Base-by-base conservation (phyloP, 2,329 filamentous ascomycete species). In the Allantophomopsis cytisporea region DNA sequence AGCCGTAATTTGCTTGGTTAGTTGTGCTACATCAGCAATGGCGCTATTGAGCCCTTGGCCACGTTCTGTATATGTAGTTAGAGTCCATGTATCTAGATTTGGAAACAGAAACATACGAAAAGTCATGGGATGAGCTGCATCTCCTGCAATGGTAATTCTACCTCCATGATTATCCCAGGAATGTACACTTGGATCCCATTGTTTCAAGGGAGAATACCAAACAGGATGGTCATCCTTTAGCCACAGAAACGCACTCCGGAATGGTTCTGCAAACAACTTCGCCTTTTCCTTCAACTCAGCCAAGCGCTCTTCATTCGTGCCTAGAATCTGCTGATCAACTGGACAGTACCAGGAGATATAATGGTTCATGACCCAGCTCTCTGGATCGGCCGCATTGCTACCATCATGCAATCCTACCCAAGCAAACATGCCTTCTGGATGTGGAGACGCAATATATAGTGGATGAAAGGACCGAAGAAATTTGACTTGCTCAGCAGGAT, bases 1-100 rank as follows among this genome's bases (percentile, higher is more conserved):
- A 2, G 12, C 38, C 11, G 38, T 40, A 5, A 51, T 34, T 2
- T 35, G 28, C 8, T 43, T 35, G 31, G 59, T 51, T 7, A 68
- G 43, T 41, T 61, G 59, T 1, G 53, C 56, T 4, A 59, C 62
- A 42, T 69, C 66, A 1, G 57, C 57, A 8, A 68, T 52, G 2
- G 59, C 59, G 42, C 68, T 64, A 43, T 68, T 69, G n/a, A 68
- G 54, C 0, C 64, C 65, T 47, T 69, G 64, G 1, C 64, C 65
- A 16, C 65, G 58, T 47, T 69, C 71, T 76, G 43, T 37, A 18
- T 3, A 34, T 3, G 23, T 12, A 31, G 21, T 37, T 41, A 41
- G 45, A 30, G 28, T 28, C 3, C 8, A 23, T 6, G 37, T 34
- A 35, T 35, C 5, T 15, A 7, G 23, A 28, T 30, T 3, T 33